Conservation (phyloP, 1,284 basidiomycete genomes). For the Phylloboletellus chloephorus region DNA sequence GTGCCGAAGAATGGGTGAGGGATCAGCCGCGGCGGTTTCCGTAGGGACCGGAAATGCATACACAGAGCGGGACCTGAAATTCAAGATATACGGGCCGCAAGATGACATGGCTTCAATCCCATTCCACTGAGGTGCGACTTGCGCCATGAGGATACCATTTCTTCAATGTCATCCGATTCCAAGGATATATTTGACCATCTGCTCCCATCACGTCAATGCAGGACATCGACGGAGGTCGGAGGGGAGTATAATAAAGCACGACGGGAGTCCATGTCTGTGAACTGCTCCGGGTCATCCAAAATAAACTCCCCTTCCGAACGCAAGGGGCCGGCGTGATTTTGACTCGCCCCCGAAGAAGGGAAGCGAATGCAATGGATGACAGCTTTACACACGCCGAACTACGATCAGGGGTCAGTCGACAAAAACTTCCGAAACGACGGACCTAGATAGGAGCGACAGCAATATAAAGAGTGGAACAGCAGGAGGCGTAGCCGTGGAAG, state of each 20-base stretch:
- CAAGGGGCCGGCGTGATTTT: neutral
- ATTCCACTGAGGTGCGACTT: constrained; percentile 41
- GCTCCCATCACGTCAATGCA: constrained; percentile 21
- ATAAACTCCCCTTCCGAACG: constrained; percentile 14
- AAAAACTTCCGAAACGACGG: neutral
- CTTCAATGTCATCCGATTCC: constrained; percentile 6
- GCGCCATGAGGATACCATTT: constrained; percentile 3
- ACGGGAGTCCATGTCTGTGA: constrained; percentile 20
- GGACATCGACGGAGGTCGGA: constrained; percentile 11
- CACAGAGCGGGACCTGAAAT: constrained; percentile 46
- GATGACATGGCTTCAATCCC: constrained; percentile 43
- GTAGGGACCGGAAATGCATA: constrained; percentile 40
- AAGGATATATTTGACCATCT: constrained; percentile 14
- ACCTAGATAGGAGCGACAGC: constrained; percentile 10
- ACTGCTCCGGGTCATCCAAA: constrained; percentile 6
- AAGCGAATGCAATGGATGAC: constrained; percentile 15
- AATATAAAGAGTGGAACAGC: constrained; percentile 13
- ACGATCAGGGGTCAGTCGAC: neutral
- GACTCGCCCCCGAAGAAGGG: constrained; percentile 1
- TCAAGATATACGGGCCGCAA: constrained; percentile 43
- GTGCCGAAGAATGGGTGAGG: constrained; percentile 22
- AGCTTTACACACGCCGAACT: constrained; percentile 6
- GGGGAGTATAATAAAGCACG: constrained; percentile 14
- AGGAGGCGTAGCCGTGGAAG: constrained; percentile 6
- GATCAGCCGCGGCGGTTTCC: neutral